These are phyloP conservation scores for Chrysopogon serrulatus DNA, from an alignment of 176 grass and related monocot genomes.

Conservation along the genomic window DNA sequence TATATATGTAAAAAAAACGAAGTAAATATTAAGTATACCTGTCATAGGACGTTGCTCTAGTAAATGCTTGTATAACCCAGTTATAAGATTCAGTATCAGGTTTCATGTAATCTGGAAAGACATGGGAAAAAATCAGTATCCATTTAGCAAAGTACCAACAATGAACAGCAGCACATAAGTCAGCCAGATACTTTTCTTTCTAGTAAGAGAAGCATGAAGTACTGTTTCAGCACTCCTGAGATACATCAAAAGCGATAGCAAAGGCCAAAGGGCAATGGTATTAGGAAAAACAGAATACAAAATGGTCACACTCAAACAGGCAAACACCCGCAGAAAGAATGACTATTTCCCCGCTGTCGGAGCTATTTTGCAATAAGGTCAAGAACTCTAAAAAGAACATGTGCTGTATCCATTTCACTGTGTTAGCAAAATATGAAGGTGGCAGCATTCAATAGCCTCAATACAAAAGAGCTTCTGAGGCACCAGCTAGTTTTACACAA, in stretches of 20 bases:
- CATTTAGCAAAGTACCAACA: conserved; percentile 4
- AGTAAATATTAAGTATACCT: conserved; percentile 48
- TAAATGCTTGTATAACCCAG: conserved; percentile 97
- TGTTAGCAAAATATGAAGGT: neutral
- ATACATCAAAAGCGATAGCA: neutral
- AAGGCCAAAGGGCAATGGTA: neutral
- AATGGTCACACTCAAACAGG: neutral
- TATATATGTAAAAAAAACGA: neutral
- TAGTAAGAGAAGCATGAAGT: neutral
- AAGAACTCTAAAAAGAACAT: neutral
- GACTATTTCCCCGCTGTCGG: neutral
- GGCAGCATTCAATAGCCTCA: neutral
- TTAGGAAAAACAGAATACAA: neutral
- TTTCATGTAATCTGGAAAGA: conserved; percentile 86
- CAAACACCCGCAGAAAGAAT: neutral
- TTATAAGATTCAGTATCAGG: conserved; percentile 94
- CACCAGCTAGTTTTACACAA: neutral
- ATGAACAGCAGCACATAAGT: conserved; percentile 16
- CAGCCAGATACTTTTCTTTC: neutral
- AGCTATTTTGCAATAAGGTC: neutral
- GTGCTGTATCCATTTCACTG: neutral
- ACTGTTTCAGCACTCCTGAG: neutral
- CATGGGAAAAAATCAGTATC: conserved; percentile 3
- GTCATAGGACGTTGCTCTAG: conserved; percentile 86
- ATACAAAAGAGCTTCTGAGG: neutral